phyloP scores from a whole-genome alignment of 768 basidiomycete genomes.

The Boletus rubescentipes region DNA sequence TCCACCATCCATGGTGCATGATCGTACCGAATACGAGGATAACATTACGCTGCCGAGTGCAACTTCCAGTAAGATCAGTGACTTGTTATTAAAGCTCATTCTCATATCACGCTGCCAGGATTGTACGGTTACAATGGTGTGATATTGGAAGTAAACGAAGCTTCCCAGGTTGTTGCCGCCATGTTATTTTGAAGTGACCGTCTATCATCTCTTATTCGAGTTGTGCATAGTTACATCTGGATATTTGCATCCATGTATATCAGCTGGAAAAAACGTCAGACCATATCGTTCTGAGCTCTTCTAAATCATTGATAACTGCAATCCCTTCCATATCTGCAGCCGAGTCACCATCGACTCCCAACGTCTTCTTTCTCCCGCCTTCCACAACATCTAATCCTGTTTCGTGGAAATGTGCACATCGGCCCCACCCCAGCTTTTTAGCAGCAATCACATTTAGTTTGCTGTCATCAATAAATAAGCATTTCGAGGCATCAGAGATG shows the following conservation, averaged over 20 bases:
- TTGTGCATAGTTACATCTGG: constrained; percentile 3
- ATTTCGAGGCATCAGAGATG: constrained; percentile 63
- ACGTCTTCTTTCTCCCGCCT: constrained; percentile 53
- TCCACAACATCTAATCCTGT: constrained; percentile 60
- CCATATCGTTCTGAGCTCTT: constrained; percentile 73
- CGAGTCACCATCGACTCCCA: constrained; percentile 37
- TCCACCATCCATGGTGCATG: constrained; percentile 77
- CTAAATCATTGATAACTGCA: constrained; percentile 52
- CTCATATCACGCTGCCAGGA: constrained; percentile 11
- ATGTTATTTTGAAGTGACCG: constrained; percentile 54
- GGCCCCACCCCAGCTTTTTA: constrained; percentile 62
- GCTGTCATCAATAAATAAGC: constrained; percentile 81
- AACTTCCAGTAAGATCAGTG: constrained; percentile 56
- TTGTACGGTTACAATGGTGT: constrained; percentile 80
- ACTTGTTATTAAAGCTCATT: background rate
- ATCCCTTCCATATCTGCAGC: constrained; percentile 45
- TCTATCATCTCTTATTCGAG: background rate
- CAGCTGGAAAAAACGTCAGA: constrained; percentile 61
- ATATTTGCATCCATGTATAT: constrained; percentile 1
- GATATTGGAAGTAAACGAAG: constrained; percentile 75
- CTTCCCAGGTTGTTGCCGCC: constrained; percentile 74
- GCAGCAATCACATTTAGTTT: constrained; percentile 68
- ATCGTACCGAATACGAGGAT: constrained; percentile 77
- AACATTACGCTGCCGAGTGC: constrained; percentile 65
- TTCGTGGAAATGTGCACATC: constrained; percentile 77